Evolutionary conservation across 2,329 filamentous ascomycete genomes (phyloP).

Genomic region (Thielaviopsis euricoi): DNA sequence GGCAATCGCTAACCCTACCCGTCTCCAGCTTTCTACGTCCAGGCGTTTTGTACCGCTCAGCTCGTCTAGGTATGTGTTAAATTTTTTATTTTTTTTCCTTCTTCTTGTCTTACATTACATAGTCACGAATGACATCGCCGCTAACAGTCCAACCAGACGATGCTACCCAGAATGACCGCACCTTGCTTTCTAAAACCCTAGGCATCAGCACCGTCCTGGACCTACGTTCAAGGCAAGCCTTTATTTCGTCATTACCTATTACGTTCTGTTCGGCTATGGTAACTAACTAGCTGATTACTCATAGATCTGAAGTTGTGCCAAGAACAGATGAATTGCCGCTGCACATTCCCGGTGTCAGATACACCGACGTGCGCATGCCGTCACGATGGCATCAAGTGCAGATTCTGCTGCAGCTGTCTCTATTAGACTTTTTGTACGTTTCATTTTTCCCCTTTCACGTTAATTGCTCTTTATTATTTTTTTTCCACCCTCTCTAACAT

Average conservation of each 20-base stretch:
- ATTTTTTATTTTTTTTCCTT: background rate
- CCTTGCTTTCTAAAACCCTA: slow-evolving; percentile 39
- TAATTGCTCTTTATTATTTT: slow-evolving; percentile 37
- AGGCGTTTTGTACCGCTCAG: slow-evolving; percentile 51
- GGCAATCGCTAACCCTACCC: slow-evolving; percentile 4
- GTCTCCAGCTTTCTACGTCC: slow-evolving; percentile 33
- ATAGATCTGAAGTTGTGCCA: background rate
- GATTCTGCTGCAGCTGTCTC: slow-evolving; percentile 8
- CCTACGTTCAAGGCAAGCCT: slow-evolving; percentile 51
- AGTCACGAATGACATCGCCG: background rate
- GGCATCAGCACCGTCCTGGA: slow-evolving; percentile 61
- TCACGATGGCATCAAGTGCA: slow-evolving; percentile 4
- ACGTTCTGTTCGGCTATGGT: background rate
- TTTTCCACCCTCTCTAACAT: background rate
- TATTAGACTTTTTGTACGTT: slow-evolving; percentile 9
- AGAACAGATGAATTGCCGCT: background rate
- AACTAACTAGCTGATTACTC: too few species aligned
- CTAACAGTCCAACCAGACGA: slow-evolving; percentile 34
- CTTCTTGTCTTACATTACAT: background rate
- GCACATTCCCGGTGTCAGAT: background rate
- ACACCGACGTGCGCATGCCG: background rate
- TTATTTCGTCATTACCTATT: background rate
- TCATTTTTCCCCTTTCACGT: slow-evolving; percentile 27
- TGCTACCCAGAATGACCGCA: slow-evolving; percentile 48
- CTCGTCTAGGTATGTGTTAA: slow-evolving; percentile 40